Evolutionary conservation across 176 grass and related monocot genomes (phyloP).

Genomic region (Leersia perrieri): DNA sequence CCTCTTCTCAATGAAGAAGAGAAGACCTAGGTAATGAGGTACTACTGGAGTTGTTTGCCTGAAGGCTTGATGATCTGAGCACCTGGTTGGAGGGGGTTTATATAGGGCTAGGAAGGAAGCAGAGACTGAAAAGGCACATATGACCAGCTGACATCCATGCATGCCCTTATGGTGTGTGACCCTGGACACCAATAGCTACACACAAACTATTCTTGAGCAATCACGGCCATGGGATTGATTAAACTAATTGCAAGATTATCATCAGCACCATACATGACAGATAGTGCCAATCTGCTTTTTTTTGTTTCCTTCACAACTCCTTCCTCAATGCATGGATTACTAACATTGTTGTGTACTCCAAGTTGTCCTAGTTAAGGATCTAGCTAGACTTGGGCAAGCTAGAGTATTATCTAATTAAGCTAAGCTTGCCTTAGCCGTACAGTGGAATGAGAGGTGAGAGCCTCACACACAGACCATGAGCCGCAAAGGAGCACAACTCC

Average conservation of each 20-base stretch:
- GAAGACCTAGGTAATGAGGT: background rate
- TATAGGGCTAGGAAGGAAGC: slow-evolving; percentile 18
- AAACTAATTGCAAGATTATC: slow-evolving; percentile 24
- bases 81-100: background rate
- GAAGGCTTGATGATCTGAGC: slow-evolving; percentile 21
- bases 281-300: background rate
- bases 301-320: background rate
- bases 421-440: background rate
- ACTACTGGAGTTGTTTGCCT: slow-evolving; percentile 7
- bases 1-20: background rate
- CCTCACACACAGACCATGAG: background rate
- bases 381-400: background rate
- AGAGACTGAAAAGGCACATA: slow-evolving; percentile 8
- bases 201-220: slow-evolving; percentile 17
- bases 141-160: background rate
- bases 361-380: slow-evolving; percentile 24
- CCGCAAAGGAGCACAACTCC: background rate
- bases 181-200: background rate
- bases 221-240: background rate
- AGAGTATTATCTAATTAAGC: background rate
- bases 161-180: background rate
- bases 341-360: background rate
- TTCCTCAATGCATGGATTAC: background rate
- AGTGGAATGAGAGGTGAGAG: background rate
- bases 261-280: slow-evolving; percentile 8